These are phyloP conservation scores for Fraxinus anomala DNA, from an alignment of 257 asterid species.

Conservation along the genomic window DNA sequence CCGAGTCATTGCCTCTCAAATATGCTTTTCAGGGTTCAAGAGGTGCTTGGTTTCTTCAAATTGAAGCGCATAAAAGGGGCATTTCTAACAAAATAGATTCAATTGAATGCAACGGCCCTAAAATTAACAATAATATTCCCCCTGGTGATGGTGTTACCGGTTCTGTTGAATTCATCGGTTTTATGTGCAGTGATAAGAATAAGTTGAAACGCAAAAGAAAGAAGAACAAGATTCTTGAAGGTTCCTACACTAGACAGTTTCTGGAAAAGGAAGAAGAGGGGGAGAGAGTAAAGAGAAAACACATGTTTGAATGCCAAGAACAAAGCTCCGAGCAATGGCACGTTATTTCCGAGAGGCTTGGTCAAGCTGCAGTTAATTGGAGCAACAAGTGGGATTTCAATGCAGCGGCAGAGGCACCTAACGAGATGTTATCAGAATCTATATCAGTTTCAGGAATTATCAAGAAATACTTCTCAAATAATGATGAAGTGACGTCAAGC, in stretches of 20 bases:
- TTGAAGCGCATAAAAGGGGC: constrained; percentile 24
- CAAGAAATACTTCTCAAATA: constrained; percentile 54
- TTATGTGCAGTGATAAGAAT: constrained; percentile 21
- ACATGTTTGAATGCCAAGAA: constrained; percentile 1
- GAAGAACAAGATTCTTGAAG: constrained; percentile 27
- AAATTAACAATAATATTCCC: constrained; percentile 17
- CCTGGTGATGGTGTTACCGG: constrained; percentile 19
- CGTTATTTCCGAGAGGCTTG: constrained; percentile 16
- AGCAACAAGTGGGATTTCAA: background rate
- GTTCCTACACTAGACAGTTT: constrained; percentile 20
- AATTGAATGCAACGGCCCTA: constrained; percentile 16
- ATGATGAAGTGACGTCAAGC: constrained; percentile 55
- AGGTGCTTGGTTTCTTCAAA: constrained; percentile 48
- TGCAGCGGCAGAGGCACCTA: constrained; percentile 28
- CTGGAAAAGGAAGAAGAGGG: constrained; percentile 23
- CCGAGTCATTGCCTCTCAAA: constrained; percentile 58
- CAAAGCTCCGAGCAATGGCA: background rate
- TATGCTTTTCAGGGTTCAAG: constrained; percentile 42
- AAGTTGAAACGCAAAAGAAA: constrained; percentile 24
- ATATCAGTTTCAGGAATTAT: constrained; percentile 62
- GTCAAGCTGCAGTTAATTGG: constrained; percentile 14
- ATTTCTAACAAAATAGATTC: constrained; percentile 21
- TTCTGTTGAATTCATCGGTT: constrained; percentile 13
- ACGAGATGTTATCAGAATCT: constrained; percentile 47
- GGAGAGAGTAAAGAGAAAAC: constrained; percentile 22